These are phyloP conservation scores for Extremus antarcticus DNA, from an alignment of 495 filamentous ascomycete species.

Conservation along the genomic window DNA sequence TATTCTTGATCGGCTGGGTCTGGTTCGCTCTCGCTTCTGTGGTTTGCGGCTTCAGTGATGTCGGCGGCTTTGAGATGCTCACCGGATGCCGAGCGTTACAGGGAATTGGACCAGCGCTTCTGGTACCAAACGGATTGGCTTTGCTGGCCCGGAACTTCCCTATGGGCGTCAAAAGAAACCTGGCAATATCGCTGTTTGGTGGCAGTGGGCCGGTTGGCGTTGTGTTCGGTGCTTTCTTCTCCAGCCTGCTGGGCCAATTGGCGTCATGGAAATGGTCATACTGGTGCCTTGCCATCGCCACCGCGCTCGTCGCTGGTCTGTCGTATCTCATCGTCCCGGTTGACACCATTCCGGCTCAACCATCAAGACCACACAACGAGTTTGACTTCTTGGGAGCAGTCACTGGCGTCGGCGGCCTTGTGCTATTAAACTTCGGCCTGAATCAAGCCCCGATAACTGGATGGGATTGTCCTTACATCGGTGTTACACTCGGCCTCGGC, in stretches of 20 bases:
- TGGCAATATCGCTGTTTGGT: slow-evolving; percentile 51
- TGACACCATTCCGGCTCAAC: slow-evolving; percentile 3
- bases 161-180: slow-evolving; percentile 43
- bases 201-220: slow-evolving; percentile 46
- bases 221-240: slow-evolving; percentile 40
- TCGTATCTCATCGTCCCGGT: slow-evolving; percentile 38
- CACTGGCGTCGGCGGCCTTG: slow-evolving; percentile 42
- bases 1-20: slow-evolving; percentile 2
- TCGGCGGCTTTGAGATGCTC: slow-evolving; percentile 19
- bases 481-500: slow-evolving; percentile 25
- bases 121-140: slow-evolving; percentile 26
- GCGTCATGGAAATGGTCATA: slow-evolving; percentile 58
- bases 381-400: slow-evolving; percentile 42
- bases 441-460: slow-evolving; percentile 49
- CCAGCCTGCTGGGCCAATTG: slow-evolving; percentile 38
- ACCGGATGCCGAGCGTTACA: slow-evolving; percentile 24
- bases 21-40: slow-evolving; percentile 14
- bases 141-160: slow-evolving; percentile 40
- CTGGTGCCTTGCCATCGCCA: slow-evolving; percentile 42
- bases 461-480: slow-evolving; percentile 40
- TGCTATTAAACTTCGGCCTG: slow-evolving; percentile 37
- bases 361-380: slow-evolving; percentile 7
- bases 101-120: slow-evolving; percentile 27
- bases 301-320: slow-evolving; percentile 30
- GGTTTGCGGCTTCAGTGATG: slow-evolving; percentile 42